A percentile compares a stretch with the other conserved stretches of the same genome.
Evolutionary conservation across 169 alveolate genomes (phyloP).

Genomic region (Plasmodium gaboni): DNA sequence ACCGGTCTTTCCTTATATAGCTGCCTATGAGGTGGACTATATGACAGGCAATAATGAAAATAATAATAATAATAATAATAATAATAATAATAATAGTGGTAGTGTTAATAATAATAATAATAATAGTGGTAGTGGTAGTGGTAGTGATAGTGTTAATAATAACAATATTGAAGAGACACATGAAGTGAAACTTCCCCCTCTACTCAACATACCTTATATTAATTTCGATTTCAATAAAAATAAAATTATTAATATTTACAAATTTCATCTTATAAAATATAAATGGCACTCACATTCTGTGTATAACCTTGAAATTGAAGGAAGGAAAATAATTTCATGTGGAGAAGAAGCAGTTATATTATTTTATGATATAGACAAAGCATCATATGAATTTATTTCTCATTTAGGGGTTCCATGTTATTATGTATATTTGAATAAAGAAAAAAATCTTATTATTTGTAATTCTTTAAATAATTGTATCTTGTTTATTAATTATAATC

Average conservation of each 20-base stretch:
- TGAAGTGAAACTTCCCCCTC: background rate
- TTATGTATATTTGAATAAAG: constrained; percentile 22
- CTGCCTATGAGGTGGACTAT: constrained; percentile 5
- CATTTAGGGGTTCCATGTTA: constrained; percentile 68
- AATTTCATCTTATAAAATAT: constrained; percentile 13
- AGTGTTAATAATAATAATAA: no score
- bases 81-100: no score
- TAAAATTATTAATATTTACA: constrained; percentile 12
- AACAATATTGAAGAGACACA: no score
- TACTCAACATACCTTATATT: constrained; percentile 20
- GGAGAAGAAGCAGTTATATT: constrained; percentile 67
- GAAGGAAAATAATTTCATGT: constrained; percentile 15
- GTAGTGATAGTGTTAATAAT: no score
- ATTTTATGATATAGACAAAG: constrained; percentile 35
- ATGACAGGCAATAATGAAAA: background rate
- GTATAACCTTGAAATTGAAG: constrained; percentile 22
- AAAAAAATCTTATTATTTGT: constrained; percentile 39
- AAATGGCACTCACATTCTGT: constrained; percentile 70
- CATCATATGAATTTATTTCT: constrained; percentile 11
- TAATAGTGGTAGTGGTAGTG: no score
- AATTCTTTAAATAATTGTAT: constrained; percentile 21
- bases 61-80: no score
- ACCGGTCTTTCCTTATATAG: background rate
- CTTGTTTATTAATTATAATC: constrained; percentile 27
- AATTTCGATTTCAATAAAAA: background rate